phyloP scores from a whole-genome alignment of 768 basidiomycete genomes.

The Termitomyces eurrhizus region DNA sequence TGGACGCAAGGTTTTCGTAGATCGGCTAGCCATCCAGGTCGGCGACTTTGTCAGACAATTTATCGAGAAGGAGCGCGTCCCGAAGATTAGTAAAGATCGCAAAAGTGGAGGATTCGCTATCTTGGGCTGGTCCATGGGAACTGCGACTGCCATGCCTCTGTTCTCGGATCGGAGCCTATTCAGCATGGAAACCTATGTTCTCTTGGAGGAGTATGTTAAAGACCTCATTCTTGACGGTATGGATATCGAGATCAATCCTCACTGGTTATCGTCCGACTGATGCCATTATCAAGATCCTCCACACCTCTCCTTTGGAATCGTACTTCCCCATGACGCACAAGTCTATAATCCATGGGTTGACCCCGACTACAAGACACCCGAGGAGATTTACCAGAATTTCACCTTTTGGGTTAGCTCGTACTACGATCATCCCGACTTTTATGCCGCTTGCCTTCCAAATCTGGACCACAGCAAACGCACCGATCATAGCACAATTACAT shows the following conservation, averaged over 20 bases:
- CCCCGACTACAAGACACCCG: constrained; percentile 18
- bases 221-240: constrained; percentile 30
- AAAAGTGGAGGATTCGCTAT: constrained; percentile 31
- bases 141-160: constrained; percentile 23
- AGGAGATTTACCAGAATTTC: constrained; percentile 23
- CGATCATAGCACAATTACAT: constrained; percentile 11
- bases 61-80: constrained; percentile 23
- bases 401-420: constrained; percentile 26
- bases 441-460: neutral
- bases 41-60: constrained; percentile 26
- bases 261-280: neutral
- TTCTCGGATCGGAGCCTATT: constrained; percentile 24
- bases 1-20: constrained; percentile 23
- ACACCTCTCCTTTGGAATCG: neutral
- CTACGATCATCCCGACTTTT: constrained; percentile 5
- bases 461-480: neutral
- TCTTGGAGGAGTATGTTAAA: constrained; percentile 27
- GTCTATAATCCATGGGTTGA: constrained; percentile 14
- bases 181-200: constrained; percentile 15
- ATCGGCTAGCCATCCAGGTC: constrained; percentile 22
- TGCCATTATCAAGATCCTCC: neutral
- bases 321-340: neutral
- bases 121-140: constrained; percentile 38
- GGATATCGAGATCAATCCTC: constrained; percentile 4
- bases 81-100: constrained; percentile 22